A percentile compares a stretch with the other conserved stretches of the same genome.
Conservation (phyloP, 257 asterid species). For the Cordia subcordata region DNA sequence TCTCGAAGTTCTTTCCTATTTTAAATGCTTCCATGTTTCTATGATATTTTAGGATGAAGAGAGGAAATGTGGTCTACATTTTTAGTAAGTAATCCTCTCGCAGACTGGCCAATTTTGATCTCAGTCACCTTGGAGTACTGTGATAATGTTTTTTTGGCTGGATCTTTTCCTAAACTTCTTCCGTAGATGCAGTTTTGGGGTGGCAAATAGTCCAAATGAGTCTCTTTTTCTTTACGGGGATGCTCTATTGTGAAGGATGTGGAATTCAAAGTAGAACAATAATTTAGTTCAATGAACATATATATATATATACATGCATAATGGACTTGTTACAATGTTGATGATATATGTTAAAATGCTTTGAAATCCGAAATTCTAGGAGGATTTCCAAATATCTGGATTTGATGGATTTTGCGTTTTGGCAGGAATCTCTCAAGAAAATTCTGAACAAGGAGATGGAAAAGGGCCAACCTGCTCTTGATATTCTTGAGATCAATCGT, state of each 20-base stretch:
- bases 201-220: not conserved
- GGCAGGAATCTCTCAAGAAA: slow-evolving; percentile 64
- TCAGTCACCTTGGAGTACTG: not conserved
- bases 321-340: not conserved
- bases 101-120: not conserved
- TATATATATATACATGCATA: not conserved
- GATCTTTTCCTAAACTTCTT: not conserved
- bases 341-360: not conserved
- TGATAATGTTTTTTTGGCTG: slow-evolving; percentile 7
- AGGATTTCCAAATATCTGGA: not conserved
- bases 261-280: not conserved
- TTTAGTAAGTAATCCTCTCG: no score
- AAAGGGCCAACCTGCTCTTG: slow-evolving; percentile 56
- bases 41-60: not conserved
- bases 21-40: not conserved
- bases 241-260: not conserved
- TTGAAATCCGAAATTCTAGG: not conserved
- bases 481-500: slow-evolving; percentile 78
- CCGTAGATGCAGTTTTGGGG: not conserved
- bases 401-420: slow-evolving; percentile 24
- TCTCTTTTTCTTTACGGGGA: not conserved
- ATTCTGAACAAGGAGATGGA: slow-evolving; percentile 47
- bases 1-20: not conserved
- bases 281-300: not conserved
- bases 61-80: no score